Conservation (phyloP, 345 rosid species). For the Ricinus communis region DNA sequence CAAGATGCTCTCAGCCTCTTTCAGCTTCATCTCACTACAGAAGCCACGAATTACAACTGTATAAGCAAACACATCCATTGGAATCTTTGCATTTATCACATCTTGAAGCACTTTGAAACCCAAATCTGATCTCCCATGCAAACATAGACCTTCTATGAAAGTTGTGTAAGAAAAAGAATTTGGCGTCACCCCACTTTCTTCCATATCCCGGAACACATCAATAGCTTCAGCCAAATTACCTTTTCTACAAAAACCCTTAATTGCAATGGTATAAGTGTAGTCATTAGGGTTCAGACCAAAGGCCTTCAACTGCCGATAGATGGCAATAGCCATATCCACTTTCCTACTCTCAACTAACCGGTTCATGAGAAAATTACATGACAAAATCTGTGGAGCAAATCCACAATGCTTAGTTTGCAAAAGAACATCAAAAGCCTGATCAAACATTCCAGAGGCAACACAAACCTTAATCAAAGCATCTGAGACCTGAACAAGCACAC, state of each 20-base stretch:
- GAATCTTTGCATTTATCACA: constrained; percentile 26
- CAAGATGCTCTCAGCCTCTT: constrained; percentile 53
- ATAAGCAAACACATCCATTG: constrained; percentile 42
- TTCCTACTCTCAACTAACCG: constrained; percentile 43
- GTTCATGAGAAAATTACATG: constrained; percentile 66
- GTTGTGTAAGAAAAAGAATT: constrained; percentile 49
- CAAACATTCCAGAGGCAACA: constrained; percentile 47
- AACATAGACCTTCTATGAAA: constrained; percentile 67
- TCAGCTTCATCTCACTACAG: constrained; percentile 54
- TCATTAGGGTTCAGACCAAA: constrained; percentile 48
- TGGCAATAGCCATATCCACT: constrained; percentile 44
- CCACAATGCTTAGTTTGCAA: constrained; percentile 37
- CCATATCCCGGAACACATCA: constrained; percentile 45
- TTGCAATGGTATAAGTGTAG: constrained; percentile 52
- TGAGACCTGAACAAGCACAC: constrained; percentile 31
- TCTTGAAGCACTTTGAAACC: constrained; percentile 43
- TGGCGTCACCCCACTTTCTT: constrained; percentile 38
- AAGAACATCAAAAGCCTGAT: constrained; percentile 50
- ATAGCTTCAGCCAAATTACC: constrained; percentile 51
- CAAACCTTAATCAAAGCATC: constrained; percentile 58
- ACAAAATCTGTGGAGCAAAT: constrained; percentile 33
- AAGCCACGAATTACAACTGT: constrained; percentile 52
- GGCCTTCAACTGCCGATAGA: constrained; percentile 46
- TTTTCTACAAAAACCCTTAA: constrained; percentile 61
- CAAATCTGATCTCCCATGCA: constrained; percentile 33